Conservation (phyloP, 176 grass and related monocot genomes). For the Paspalum vaginatum region DNA sequence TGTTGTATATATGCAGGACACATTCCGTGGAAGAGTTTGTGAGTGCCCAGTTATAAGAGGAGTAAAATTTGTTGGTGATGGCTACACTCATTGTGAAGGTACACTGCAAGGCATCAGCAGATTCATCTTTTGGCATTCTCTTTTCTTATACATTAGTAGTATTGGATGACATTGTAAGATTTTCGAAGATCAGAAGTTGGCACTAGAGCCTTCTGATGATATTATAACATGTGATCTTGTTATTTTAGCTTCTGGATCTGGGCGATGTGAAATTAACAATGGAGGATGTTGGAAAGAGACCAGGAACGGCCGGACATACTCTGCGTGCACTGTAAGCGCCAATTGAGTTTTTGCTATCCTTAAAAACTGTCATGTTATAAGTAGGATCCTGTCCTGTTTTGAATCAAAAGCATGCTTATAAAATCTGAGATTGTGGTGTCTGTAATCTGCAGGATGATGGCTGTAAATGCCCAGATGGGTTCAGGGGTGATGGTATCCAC, state of each 20-base stretch:
- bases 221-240: constrained; percentile 3
- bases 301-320: constrained; percentile 58
- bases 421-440: constrained; percentile 23
- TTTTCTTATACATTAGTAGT: neutral
- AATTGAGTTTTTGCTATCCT: neutral
- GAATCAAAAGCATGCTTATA: neutral
- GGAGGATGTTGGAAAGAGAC: constrained; percentile 95
- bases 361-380: neutral
- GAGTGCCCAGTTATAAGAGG: constrained; percentile 77
- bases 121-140: neutral
- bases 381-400: neutral
- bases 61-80: constrained; percentile 95
- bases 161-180: neutral
- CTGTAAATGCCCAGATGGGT: constrained; percentile 85
- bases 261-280: constrained; percentile 86
- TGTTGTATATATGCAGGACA: constrained; percentile 67
- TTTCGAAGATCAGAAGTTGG: neutral
- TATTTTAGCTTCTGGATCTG: constrained; percentile 78
- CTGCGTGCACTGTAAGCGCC: constrained; percentile 84
- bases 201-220: neutral
- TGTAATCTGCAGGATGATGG: constrained; percentile 65
- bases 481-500: constrained; percentile 81
- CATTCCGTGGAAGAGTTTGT: constrained; percentile 89
- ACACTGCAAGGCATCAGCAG: constrained; percentile 11
- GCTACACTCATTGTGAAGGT: constrained; percentile 95